These are phyloP conservation scores for Lanmaoa rubissima DNA, from an alignment of 768 basidiomycete species.

Conservation along the genomic window DNA sequence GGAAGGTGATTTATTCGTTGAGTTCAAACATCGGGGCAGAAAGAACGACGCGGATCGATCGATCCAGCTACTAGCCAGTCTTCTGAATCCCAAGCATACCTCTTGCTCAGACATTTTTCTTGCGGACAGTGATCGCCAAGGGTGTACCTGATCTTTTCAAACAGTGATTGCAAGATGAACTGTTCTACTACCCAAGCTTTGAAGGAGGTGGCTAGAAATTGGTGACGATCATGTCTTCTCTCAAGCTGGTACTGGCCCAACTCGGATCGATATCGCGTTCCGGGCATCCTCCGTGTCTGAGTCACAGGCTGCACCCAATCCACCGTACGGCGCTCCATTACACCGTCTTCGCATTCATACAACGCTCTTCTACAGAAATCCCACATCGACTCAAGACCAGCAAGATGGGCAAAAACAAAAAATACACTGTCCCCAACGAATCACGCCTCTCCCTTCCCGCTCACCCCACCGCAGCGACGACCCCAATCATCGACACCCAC, in stretches of 20 bases:
- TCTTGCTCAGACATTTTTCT: too few species aligned
- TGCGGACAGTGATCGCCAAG: too few species aligned
- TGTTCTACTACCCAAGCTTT: too few species aligned
- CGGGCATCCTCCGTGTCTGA: not conserved
- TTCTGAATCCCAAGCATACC: not conserved
- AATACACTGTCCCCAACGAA: slow-evolving; percentile 29
- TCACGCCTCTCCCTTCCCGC: slow-evolving; percentile 34
- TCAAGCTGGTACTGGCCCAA: not conserved
- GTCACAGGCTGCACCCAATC: not conserved
- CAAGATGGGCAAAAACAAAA: slow-evolving; percentile 43
- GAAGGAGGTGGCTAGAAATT: too few species aligned
- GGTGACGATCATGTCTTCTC: slow-evolving; percentile 34
- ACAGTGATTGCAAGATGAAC: slow-evolving; percentile 36
- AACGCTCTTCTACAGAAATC: slow-evolving; percentile 35
- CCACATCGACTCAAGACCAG: not conserved
- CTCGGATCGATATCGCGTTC: not conserved
- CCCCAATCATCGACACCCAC: slow-evolving; percentile 76
- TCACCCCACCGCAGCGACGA: slow-evolving; percentile 19
- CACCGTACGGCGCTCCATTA: not conserved
- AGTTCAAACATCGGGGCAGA: not conserved
- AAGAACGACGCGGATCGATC: not conserved
- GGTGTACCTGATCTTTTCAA: too few species aligned
- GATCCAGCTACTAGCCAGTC: not conserved
- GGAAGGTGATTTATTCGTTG: not conserved
- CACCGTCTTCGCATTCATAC: slow-evolving; percentile 7